phyloP scores from a whole-genome alignment of 1,284 basidiomycete species.

The Takashimella koratensis region DNA sequence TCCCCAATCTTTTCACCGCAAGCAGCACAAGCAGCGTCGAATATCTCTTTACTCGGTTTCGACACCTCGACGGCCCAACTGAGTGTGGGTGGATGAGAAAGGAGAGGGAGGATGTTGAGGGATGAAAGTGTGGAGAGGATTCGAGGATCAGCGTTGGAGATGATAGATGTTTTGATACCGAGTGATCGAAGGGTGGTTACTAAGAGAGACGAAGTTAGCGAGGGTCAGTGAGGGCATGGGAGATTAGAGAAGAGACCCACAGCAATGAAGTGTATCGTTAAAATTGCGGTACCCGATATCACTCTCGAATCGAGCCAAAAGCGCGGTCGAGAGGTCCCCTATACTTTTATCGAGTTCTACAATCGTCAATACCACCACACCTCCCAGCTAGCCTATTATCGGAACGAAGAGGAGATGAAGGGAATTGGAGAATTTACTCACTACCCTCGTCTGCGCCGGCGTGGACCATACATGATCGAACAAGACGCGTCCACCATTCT shows the following conservation, averaged over 20 bases:
- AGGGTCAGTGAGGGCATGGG: no score
- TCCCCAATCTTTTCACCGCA: conserved; percentile 24
- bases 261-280: conserved; percentile 36
- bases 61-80: conserved; percentile 41
- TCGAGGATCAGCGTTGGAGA: conserved; percentile 48
- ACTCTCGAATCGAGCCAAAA: conserved; percentile 45
- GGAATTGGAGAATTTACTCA: no score
- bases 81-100: conserved; percentile 40
- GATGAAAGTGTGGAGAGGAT: conserved; percentile 37
- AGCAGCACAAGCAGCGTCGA: conserved; percentile 28
- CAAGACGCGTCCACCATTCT: conserved; percentile 46
- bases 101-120: conserved; percentile 31
- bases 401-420: no score
- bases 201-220: no score
- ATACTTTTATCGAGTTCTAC: conserved; percentile 29
- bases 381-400: no score
- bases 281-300: conserved; percentile 44
- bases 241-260: conserved; percentile 26
- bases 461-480: conserved; percentile 35
- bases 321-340: conserved; percentile 13
- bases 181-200: conserved; percentile 33
- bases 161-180: conserved; percentile 39
- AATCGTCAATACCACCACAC: neutral
- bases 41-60: conserved; percentile 43
- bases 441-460: conserved; percentile 34